Evolutionary conservation across 176 grass and related monocot genomes (phyloP).

Genomic region (Elaeis guineensis): DNA sequence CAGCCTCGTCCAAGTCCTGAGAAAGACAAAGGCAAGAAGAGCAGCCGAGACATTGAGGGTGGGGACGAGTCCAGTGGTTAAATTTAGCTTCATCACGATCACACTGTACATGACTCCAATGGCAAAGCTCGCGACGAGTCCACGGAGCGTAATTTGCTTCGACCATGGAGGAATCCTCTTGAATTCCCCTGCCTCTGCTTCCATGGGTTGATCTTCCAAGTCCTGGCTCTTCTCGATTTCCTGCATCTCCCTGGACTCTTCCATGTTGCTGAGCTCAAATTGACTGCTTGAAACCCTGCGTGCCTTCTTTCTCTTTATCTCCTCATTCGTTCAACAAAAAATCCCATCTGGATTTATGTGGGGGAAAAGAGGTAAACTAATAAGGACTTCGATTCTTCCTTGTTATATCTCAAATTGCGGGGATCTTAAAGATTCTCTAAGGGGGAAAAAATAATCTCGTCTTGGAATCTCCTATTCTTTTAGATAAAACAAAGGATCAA

Average conservation of each 20-base stretch:
- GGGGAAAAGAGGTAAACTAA: neutral
- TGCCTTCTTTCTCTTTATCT: slow-evolving; percentile 23
- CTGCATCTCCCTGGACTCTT: slow-evolving; percentile 33
- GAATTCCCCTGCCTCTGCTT: slow-evolving; percentile 13
- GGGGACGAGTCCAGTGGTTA: slow-evolving; percentile 77
- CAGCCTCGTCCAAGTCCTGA: slow-evolving; percentile 63
- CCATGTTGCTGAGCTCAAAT: slow-evolving; percentile 32
- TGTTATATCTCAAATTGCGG: too few species aligned
- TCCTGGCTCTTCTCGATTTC: slow-evolving; percentile 26
- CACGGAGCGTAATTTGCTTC: slow-evolving; percentile 64
- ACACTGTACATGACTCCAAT: slow-evolving; percentile 85
- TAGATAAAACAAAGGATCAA: too few species aligned
- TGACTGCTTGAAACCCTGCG: slow-evolving; percentile 9
- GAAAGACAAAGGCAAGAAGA: slow-evolving; percentile 81
- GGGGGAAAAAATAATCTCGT: too few species aligned
- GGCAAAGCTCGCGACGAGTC: slow-evolving; percentile 47
- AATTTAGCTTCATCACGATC: slow-evolving; percentile 88
- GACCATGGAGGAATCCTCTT: slow-evolving; percentile 69
- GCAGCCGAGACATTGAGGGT: slow-evolving; percentile 93
- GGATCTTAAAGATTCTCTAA: too few species aligned
- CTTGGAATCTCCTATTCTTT: too few species aligned
- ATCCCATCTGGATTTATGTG: neutral
- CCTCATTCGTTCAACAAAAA: slow-evolving; percentile 26
- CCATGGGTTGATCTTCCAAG: slow-evolving; percentile 31
- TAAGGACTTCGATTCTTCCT: neutral